Evolutionary conservation across 1,284 basidiomycete species (phyloP).

Genomic region (Agroathelia rolfsii): DNA sequence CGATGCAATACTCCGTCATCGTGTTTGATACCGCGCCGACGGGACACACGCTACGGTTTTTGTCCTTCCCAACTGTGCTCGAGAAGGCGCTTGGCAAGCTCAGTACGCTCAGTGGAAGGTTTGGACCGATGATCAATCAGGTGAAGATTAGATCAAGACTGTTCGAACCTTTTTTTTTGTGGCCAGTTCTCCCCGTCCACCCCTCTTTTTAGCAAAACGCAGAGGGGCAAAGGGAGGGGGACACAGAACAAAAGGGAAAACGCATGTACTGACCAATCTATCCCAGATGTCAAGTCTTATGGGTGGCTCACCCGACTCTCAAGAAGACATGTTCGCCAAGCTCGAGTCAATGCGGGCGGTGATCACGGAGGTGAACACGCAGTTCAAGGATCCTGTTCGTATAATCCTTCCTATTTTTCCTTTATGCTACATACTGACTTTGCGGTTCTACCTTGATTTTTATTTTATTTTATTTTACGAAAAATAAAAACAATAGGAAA

Average conservation of each 20-base stretch:
- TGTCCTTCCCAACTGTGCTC: slow-evolving; percentile 95
- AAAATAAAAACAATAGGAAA: too few species aligned
- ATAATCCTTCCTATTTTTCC: slow-evolving; percentile 3
- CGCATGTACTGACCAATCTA: too few species aligned
- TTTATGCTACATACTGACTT: too few species aligned
- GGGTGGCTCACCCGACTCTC: slow-evolving; percentile 79
- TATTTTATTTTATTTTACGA: too few species aligned
- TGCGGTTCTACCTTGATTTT: slow-evolving; percentile 1
- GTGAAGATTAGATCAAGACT: too few species aligned
- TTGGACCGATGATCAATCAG: slow-evolving; percentile 96
- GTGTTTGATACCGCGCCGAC: slow-evolving; percentile 99
- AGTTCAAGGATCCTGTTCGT: slow-evolving; percentile 95
- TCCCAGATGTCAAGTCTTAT: slow-evolving; percentile 88
- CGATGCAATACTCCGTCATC: slow-evolving; percentile 99
- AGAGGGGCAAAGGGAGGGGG: too few species aligned
- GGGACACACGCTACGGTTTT: slow-evolving; percentile 94
- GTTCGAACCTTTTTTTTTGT: too few species aligned
- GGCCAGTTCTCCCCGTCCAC: too few species aligned
- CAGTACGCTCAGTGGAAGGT: slow-evolving; percentile 81
- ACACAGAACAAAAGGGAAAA: too few species aligned
- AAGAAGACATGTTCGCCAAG: slow-evolving; percentile 98
- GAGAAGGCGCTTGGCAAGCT: slow-evolving; percentile 97
- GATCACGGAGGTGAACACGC: slow-evolving; percentile 98
- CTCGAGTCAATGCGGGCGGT: slow-evolving; percentile 94
- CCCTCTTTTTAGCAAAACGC: too few species aligned